A percentile compares a stretch with the other conserved stretches of the same genome.
Evolutionary conservation across 2,329 filamentous ascomycete species (phyloP).

Genomic region (Ophiostoma ulmi): DNA sequence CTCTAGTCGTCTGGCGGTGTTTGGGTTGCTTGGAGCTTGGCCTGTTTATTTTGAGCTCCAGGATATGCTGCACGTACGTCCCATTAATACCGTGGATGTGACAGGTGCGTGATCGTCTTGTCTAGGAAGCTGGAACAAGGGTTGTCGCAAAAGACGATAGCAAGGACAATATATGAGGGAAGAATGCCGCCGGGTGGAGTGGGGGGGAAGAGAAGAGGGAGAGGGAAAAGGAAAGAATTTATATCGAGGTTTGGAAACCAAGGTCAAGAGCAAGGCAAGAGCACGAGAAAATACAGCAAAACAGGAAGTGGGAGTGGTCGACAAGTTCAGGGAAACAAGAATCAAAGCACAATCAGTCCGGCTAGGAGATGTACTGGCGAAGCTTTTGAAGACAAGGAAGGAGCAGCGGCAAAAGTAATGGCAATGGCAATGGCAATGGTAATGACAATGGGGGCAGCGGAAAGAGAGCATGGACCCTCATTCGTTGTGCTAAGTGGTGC

Average conservation of each 20-base stretch:
- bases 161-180: not conserved
- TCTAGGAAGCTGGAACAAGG: not conserved
- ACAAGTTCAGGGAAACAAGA: not conserved
- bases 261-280: not conserved
- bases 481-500: constrained; percentile 1
- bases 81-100: not conserved
- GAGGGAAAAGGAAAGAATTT: not conserved
- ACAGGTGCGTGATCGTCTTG: not conserved
- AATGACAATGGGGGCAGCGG: not conserved
- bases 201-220: not conserved
- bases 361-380: not conserved
- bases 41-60: not conserved
- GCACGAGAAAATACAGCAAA: not conserved
- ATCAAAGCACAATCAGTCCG: not conserved
- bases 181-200: not conserved
- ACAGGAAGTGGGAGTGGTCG: not conserved
- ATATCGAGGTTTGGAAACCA: not conserved
- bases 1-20: not conserved
- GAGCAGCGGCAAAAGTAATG: not conserved
- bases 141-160: not conserved
- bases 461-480: constrained; percentile 12
- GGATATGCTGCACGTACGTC: not conserved
- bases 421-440: not conserved
- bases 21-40: constrained; percentile 2
- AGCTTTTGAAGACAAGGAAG: constrained; percentile 1